These are phyloP conservation scores for Talaromyces wortmannii DNA, from an alignment of 495 filamentous ascomycete genomes.

Conservation along the genomic window DNA sequence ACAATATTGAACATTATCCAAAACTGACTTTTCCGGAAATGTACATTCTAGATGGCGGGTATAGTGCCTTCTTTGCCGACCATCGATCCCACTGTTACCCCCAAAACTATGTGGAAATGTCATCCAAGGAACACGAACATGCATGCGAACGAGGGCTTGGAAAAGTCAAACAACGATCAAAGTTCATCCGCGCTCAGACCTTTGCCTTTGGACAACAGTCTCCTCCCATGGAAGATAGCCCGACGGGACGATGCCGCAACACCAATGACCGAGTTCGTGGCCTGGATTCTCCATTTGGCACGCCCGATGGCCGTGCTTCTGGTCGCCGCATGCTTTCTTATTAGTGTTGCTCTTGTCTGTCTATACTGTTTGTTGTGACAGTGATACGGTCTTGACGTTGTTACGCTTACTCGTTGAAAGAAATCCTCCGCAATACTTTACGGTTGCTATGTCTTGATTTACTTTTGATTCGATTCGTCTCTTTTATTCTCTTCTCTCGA, in stretches of 20 bases:
- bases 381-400: neutral
- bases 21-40: conserved; percentile 87
- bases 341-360: conserved; percentile 18
- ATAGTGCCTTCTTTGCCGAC: conserved; percentile 81
- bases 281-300: conserved; percentile 45
- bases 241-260: conserved; percentile 57
- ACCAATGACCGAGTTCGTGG: conserved; percentile 22
- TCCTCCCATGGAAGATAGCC: conserved; percentile 68
- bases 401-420: neutral
- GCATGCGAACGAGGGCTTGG: conserved; percentile 93
- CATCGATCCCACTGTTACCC: conserved; percentile 78
- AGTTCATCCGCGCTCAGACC: conserved; percentile 82
- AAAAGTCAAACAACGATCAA: conserved; percentile 74
- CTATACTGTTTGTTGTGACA: neutral
- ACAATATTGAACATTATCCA: conserved; percentile 80
- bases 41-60: conserved; percentile 95
- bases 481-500: neutral
- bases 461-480: conserved; percentile 11
- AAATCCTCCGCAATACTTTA: conserved; percentile 2
- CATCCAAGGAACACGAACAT: conserved; percentile 74
- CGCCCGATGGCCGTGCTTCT: conserved; percentile 47
- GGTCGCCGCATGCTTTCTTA: conserved; percentile 70
- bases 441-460: conserved; percentile 12
- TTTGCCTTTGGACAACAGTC: conserved; percentile 80
- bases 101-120: conserved; percentile 96